These are phyloP conservation scores for Magnusiomyces tetraspermus DNA, from an alignment of 1,139 yeast species.

Conservation along the genomic window DNA sequence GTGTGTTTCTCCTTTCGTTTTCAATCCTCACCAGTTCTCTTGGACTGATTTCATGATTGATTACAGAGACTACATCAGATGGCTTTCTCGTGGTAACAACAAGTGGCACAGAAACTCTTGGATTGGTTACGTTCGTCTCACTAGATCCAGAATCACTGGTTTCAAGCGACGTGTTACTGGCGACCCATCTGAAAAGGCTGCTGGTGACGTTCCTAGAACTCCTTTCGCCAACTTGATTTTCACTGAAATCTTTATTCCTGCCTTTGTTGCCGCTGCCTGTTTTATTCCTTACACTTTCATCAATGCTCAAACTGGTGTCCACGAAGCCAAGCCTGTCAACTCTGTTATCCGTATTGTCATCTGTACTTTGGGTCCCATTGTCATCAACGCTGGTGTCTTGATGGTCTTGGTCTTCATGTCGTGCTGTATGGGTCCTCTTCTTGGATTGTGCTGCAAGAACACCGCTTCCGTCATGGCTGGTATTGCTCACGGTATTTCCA, in stretches of 20 bases:
- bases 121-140: constrained; percentile 94
- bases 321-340: constrained; percentile 49
- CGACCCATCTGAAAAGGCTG: constrained; percentile 83
- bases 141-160: constrained; percentile 96
- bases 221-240: constrained; percentile 78
- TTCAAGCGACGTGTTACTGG: constrained; percentile 85
- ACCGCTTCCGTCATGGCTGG: constrained; percentile 97
- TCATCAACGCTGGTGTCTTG: constrained; percentile 64
- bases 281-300: constrained; percentile 87
- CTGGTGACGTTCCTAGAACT: constrained; percentile 93
- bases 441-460: constrained; percentile 93
- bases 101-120: constrained; percentile 99
- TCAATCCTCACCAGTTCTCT: constrained; percentile 98
- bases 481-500: constrained; percentile 87
- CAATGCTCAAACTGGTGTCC: constrained; percentile 95
- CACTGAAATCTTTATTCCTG: constrained; percentile 80
- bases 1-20: constrained; percentile 86
- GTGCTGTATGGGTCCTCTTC: constrained; percentile 94
- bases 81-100: constrained; percentile 98
- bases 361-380: constrained; percentile 89
- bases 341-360: constrained; percentile 76
- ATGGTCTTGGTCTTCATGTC: constrained; percentile 65
- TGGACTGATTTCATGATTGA: constrained; percentile 99
- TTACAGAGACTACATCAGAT: constrained; percentile 95
- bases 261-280: constrained; percentile 80